phyloP scores from a whole-genome alignment of 192 early-diverging fungal genomes.

The Entomortierella beljakovae region DNA sequence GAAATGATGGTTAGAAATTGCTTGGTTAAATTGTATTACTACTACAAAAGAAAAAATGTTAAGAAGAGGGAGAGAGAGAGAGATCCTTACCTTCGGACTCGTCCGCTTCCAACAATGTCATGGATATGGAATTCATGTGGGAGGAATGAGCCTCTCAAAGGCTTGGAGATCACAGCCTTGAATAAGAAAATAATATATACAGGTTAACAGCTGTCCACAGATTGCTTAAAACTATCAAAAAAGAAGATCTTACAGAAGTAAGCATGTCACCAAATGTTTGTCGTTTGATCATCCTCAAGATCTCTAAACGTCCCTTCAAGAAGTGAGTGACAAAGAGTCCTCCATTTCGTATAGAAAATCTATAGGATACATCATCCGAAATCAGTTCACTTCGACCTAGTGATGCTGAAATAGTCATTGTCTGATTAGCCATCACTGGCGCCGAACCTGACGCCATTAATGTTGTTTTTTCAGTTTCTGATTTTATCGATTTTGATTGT shows the following conservation, averaged over 20 bases:
- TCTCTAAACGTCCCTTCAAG: conserved; percentile 57
- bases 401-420: conserved; percentile 2
- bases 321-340: conserved; percentile 58
- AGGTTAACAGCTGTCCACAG: not conserved
- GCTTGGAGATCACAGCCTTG: conserved; percentile 51
- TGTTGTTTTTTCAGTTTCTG: conserved; percentile 5
- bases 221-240: too few relatives aligned
- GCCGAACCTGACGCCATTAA: not conserved
- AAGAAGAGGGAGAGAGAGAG: too few relatives aligned
- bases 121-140: conserved; percentile 59
- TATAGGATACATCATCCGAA: conserved; percentile 50
- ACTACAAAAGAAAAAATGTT: not conserved
- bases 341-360: conserved; percentile 56
- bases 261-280: conserved; percentile 60
- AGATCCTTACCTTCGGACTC: conserved; percentile 61
- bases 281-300: conserved; percentile 56
- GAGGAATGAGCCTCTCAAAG: conserved; percentile 48
- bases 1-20: too few relatives aligned
- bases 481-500: conserved; percentile 21
- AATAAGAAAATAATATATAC: not conserved
- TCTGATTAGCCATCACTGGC: not conserved
- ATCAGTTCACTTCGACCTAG: conserved; percentile 7
- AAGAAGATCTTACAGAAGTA: conserved; percentile 33
- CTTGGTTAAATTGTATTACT: not conserved
- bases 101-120: conserved; percentile 62